Percentiles rank a stretch among this genome's conserved stretches.
phyloP scores from a whole-genome alignment of 2,329 filamentous ascomycete genomes.

The Cladosporium oxysporum region DNA sequence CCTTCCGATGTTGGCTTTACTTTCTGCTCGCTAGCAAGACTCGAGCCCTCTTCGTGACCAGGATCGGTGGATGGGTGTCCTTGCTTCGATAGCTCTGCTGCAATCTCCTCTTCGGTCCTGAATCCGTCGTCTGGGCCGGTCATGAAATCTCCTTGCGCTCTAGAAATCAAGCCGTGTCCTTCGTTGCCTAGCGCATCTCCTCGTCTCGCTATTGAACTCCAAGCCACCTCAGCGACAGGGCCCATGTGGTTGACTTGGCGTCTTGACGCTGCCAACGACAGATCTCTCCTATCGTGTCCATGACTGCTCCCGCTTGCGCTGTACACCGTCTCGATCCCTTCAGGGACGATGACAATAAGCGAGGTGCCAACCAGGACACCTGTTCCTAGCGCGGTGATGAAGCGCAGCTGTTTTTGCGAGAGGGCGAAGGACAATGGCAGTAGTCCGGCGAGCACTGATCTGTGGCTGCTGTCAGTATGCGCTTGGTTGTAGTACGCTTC shows the following conservation, averaged over 20 bases:
- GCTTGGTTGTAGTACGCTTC: not conserved
- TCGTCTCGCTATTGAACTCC: not conserved
- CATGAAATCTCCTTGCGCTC: slow-evolving; percentile 21
- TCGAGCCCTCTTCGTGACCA: slow-evolving; percentile 22
- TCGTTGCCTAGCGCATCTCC: not conserved
- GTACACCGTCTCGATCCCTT: slow-evolving; percentile 90
- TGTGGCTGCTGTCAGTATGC: slow-evolving; percentile 43
- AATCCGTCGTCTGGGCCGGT: slow-evolving; percentile 37
- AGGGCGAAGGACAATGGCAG: slow-evolving; percentile 87
- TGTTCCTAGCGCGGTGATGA: slow-evolving; percentile 90
- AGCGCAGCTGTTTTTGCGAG: slow-evolving; percentile 79
- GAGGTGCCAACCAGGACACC: slow-evolving; percentile 93
- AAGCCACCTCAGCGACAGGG: slow-evolving; percentile 12
- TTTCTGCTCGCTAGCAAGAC: slow-evolving; percentile 14
- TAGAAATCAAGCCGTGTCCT: not conserved
- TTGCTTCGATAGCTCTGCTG: slow-evolving; percentile 19
- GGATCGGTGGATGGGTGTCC: slow-evolving; percentile 23
- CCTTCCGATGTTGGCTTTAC: not conserved
- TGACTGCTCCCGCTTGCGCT: slow-evolving; percentile 45
- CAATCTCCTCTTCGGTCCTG: slow-evolving; percentile 22
- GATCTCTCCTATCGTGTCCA: slow-evolving; percentile 23
- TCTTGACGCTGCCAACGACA: not conserved
- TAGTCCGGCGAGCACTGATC: slow-evolving; percentile 90
- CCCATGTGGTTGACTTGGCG: not conserved
- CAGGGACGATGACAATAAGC: slow-evolving; percentile 94